A percentile compares a stretch with the other conserved stretches of the same genome.
Conservation (phyloP, 2,329 filamentous ascomycete genomes). For the Aureobasidium zeae region DNA sequence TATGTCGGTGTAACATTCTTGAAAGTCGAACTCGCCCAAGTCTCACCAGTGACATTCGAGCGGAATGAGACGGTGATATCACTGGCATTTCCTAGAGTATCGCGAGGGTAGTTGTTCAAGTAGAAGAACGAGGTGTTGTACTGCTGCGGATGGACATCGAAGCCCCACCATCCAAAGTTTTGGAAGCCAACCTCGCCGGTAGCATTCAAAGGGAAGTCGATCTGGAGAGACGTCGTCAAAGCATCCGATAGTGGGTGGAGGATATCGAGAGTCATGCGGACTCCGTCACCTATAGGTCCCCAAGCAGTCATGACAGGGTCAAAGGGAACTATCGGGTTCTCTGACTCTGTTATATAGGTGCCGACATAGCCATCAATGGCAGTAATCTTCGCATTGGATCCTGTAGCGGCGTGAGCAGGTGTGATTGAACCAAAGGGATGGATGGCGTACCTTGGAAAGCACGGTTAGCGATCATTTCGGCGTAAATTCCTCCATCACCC, state of each 20-base stretch:
- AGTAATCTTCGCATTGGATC: slow-evolving; percentile 21
- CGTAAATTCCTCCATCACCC: slow-evolving; percentile 64
- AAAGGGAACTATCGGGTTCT: slow-evolving; percentile 27
- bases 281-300: slow-evolving; percentile 27
- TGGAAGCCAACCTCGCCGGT: slow-evolving; percentile 39
- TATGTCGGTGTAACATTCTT: slow-evolving; percentile 16
- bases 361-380: slow-evolving; percentile 21
- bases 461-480: slow-evolving; percentile 60
- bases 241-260: slow-evolving; percentile 38
- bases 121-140: slow-evolving; percentile 46
- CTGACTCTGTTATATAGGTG: slow-evolving; percentile 21
- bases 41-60: slow-evolving; percentile 34
- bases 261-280: slow-evolving; percentile 31
- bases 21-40: slow-evolving; percentile 32
- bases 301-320: slow-evolving; percentile 23
- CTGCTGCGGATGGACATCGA: slow-evolving; percentile 39
- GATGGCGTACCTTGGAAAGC: slow-evolving; percentile 51
- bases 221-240: slow-evolving; percentile 35
- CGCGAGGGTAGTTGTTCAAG: slow-evolving; percentile 28
- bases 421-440: too few species aligned
- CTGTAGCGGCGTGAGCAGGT: too few species aligned
- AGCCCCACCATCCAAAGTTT: slow-evolving; percentile 45
- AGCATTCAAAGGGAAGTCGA: slow-evolving; percentile 30
- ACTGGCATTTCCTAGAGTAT: slow-evolving; percentile 28
- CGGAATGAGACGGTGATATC: slow-evolving; percentile 34